Evolutionary conservation across 768 basidiomycete genomes (phyloP).

Genomic region (Leccinum uliginosum): DNA sequence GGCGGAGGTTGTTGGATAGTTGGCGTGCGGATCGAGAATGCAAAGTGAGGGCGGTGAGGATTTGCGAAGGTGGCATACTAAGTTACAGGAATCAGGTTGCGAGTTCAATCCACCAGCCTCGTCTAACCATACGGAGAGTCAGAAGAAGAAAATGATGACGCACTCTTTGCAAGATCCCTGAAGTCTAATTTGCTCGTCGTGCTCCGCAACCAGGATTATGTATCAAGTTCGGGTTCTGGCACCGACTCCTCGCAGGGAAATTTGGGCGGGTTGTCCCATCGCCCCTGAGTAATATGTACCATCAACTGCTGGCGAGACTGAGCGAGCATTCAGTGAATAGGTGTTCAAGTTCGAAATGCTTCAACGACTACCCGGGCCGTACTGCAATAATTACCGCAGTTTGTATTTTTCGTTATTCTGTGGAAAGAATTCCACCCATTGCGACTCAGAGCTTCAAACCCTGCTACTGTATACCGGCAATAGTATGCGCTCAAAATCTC

Average conservation of each 20-base stretch:
- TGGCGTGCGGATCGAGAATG: slow-evolving; percentile 17
- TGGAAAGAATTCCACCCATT: too few species aligned
- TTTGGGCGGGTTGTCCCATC: not conserved
- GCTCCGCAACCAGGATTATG: not conserved
- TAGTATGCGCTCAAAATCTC: not conserved
- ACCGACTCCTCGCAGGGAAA: not conserved
- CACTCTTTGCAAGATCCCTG: not conserved
- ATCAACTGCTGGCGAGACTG: too few species aligned
- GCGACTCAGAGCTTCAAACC: too few species aligned
- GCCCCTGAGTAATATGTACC: not conserved
- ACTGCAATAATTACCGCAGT: too few species aligned
- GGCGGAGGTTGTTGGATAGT: slow-evolving; percentile 8
- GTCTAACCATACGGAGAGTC: not conserved
- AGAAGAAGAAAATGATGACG: not conserved
- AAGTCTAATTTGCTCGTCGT: too few species aligned
- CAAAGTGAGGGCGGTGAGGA: slow-evolving; percentile 16
- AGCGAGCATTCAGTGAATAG: too few species aligned
- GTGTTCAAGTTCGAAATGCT: too few species aligned
- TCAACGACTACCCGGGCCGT: too few species aligned
- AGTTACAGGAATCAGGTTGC: not conserved
- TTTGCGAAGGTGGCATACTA: slow-evolving; percentile 4
- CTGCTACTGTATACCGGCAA: too few species aligned
- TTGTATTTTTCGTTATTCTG: too few species aligned
- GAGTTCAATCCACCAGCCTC: not conserved
- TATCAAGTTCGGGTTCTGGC: too few species aligned